Evolutionary conservation across 345 rosid genomes (phyloP).

Genomic region (Eucalyptus regnans): DNA sequence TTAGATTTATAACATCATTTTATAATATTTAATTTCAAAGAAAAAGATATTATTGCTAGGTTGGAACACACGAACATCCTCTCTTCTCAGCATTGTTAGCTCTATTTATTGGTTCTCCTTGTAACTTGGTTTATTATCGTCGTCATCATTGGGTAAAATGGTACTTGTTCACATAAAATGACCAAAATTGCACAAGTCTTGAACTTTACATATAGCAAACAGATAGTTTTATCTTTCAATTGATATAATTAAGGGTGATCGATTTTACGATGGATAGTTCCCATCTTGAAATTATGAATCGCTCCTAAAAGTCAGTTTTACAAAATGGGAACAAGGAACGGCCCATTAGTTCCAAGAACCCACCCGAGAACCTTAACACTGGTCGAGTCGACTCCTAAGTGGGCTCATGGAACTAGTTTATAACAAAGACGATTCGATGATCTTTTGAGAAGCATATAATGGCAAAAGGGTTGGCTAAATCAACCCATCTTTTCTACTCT

Average conservation of each 20-base stretch:
- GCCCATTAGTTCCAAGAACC: fast-evolving
- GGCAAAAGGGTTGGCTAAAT: not conserved
- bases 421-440: fast-evolving
- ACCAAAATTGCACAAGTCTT: not conserved
- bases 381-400: fast-evolving
- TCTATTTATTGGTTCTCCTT: not conserved
- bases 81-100: not conserved
- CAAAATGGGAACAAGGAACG: fast-evolving
- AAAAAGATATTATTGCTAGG: not conserved
- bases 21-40: not conserved
- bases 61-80: not conserved
- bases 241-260: fast-evolving
- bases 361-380: fast-evolving
- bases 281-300: too few relatives aligned
- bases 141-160: not conserved
- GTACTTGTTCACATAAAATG: not conserved
- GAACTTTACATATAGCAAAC: fast-evolving
- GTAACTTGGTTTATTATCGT: not conserved
- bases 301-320: fast-evolving
- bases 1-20: not conserved
- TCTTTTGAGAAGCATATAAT: not conserved
- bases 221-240: fast-evolving
- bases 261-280: too few relatives aligned
- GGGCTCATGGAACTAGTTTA: too few relatives aligned
- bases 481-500: not conserved